Percentiles rank a stretch among this genome's conserved stretches.
Conservation (phyloP, 208 protist species). For the Acanthamoeba triangularis region DNA sequence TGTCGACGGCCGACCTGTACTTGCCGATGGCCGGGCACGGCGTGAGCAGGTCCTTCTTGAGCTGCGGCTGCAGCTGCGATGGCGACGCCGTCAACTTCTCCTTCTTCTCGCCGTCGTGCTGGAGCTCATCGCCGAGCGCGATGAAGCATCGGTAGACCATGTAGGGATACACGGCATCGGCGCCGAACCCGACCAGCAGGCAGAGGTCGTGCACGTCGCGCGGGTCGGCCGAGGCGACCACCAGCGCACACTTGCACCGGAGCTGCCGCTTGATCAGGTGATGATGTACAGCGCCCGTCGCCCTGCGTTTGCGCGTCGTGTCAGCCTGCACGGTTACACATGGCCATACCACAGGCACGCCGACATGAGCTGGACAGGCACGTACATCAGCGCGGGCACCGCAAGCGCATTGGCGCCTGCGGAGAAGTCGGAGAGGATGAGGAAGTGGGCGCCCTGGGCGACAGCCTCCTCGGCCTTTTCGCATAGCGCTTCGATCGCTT, state of each 20-base stretch:
- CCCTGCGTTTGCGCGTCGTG: conserved; percentile 81
- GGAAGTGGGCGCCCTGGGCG: conserved; percentile 82
- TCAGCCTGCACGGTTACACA: background rate
- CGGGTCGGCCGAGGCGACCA: conserved; percentile 90
- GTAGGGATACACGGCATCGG: conserved; percentile 92
- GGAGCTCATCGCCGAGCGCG: conserved; percentile 68
- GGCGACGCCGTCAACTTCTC: no score
- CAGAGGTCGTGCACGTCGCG: conserved; percentile 91
- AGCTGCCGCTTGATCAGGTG: conserved; percentile 88
- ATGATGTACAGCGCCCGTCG: conserved; percentile 92
- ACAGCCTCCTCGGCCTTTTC: conserved; percentile 86
- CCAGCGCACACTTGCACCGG: conserved; percentile 87
- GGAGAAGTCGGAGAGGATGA: conserved; percentile 91
- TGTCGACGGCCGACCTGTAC: conserved; percentile 86
- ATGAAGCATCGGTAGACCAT: conserved; percentile 80
- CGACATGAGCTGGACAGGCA: background rate
- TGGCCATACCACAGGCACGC: no score
- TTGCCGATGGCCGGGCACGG: conserved; percentile 74
- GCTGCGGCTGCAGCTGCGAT: background rate
- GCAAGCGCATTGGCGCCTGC: conserved; percentile 31
- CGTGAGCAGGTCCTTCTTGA: conserved; percentile 52
- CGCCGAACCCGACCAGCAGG: conserved; percentile 91
- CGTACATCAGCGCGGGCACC: conserved; percentile 56
- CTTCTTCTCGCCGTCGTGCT: background rate
- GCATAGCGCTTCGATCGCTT: conserved; percentile 84